These are phyloP conservation scores for Phytophthora cryptogea DNA, from an alignment of 352 stramenopile species.

Conservation along the genomic window DNA sequence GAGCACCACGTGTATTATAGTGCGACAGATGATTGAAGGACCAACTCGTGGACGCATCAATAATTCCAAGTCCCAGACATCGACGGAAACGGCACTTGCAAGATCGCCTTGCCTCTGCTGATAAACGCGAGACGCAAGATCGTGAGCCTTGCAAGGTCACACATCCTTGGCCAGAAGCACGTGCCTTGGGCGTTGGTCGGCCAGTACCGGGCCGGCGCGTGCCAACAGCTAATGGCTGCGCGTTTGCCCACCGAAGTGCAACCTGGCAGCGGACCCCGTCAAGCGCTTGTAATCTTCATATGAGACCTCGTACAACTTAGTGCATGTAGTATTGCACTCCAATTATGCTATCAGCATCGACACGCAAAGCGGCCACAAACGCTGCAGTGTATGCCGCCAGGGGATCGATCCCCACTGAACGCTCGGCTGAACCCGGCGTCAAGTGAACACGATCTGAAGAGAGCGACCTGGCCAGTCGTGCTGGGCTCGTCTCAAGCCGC, in stretches of 20 bases:
- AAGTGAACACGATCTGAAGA: neutral
- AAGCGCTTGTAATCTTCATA: neutral
- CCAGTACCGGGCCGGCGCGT: constrained; percentile 3
- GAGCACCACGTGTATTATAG: no score
- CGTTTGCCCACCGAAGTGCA: constrained; percentile 1
- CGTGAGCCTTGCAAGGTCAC: neutral
- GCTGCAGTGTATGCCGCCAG: neutral
- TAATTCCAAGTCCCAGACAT: no score
- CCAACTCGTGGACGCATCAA: no score
- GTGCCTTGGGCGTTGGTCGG: constrained; percentile 1
- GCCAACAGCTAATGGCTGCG: constrained; percentile 7
- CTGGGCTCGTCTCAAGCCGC: neutral
- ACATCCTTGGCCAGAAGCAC: neutral
- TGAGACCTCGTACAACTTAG: neutral
- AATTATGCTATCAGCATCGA: neutral
- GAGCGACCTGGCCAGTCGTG: neutral
- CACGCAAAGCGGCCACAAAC: neutral
- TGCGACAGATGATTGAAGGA: no score
- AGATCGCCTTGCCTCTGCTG: no score
- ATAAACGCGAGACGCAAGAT: neutral
- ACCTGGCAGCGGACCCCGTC: neutral
- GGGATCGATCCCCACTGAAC: neutral
- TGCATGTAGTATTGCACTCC: no score
- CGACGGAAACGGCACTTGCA: no score
- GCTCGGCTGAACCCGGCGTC: neutral